Evolutionary conservation across 1,284 basidiomycete species (phyloP), one percentile per base, ranked within the genome.

Genomic region (Boletellus dicymbophilus): DNA sequence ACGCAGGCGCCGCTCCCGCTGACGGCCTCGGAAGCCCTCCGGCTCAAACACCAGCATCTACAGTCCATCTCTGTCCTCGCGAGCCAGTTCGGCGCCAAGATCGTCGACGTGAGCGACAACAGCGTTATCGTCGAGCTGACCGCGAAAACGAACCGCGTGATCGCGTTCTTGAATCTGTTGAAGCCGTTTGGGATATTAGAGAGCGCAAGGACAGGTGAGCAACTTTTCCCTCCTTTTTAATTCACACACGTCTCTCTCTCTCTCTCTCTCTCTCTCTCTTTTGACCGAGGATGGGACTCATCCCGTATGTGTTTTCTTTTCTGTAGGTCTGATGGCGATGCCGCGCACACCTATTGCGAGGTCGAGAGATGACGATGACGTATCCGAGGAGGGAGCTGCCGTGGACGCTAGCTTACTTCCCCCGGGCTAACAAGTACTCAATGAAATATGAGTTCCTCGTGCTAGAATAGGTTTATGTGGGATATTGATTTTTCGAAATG

Each of bases 141-240:
- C 21, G 97, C 90, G 44, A 99, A 99, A 79, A 93, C 91, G 46
- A 76, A 79, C 37, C 80, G 96, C 37, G 91, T 98, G 44, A 92
- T 99, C 65, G 93, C 94, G 18, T 98, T 99, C 78, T 75, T 99
- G 62, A 88, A 84, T 59, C 76, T 99, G 40, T 77, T 99, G 58
- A 88, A 95, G 67, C 96, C 96, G 6, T 99, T 96, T 66, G 97
- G 97, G 39, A 84, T 99, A 48, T 79, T 99, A 46, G 96, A 98
- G 74, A 89, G 92, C 40, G 93, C 95, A 20, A 75, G 95, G 46
- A 95, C 93, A 37, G 95, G 95, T 93, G 57, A 54, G 81, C 76
- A 1, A 12, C 43, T 6, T 36, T 12, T 3, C 1, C 18, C 22
- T 3, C 13, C 5, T 45, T 18, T 20, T 26, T 30, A 45, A 11